Percentiles rank a stretch among this genome's conserved stretches.
These are phyloP conservation scores for Globisporangium sylvaticum DNA, from an alignment of 352 stramenopile genomes.

Conservation along the genomic window DNA sequence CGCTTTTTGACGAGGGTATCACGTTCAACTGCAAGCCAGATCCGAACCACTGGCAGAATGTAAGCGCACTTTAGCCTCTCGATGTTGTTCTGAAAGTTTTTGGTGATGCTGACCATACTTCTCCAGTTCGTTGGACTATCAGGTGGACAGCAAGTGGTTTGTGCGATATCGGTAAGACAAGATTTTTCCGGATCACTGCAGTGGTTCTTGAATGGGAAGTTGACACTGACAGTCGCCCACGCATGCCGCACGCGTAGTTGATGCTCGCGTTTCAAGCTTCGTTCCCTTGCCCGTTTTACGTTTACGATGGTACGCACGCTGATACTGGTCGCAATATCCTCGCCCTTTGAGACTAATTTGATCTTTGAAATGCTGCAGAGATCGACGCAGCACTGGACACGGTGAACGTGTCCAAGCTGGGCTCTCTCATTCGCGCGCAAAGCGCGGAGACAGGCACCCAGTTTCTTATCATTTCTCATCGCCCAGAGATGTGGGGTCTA, in stretches of 20 bases:
- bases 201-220: background rate
- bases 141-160: background rate
- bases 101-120: background rate
- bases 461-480: constrained; percentile 4
- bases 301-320: background rate
- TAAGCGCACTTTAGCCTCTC: background rate
- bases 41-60: background rate
- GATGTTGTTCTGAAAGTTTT: background rate
- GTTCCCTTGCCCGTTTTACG: background rate
- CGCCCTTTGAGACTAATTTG: background rate
- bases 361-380: background rate
- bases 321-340: background rate
- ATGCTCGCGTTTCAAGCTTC: background rate
- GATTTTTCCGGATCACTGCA: background rate
- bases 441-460: background rate
- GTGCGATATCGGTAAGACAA: background rate
- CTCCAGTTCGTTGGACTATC: background rate
- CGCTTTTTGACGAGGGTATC: background rate
- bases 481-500: constrained; percentile 32
- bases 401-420: background rate
- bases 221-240: background rate
- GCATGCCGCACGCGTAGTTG: background rate
- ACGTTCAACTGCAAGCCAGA: background rate
- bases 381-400: background rate
- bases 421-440: background rate